phyloP scores from a whole-genome alignment of 129 eudicot genomes.

The Deinandra increscens region DNA sequence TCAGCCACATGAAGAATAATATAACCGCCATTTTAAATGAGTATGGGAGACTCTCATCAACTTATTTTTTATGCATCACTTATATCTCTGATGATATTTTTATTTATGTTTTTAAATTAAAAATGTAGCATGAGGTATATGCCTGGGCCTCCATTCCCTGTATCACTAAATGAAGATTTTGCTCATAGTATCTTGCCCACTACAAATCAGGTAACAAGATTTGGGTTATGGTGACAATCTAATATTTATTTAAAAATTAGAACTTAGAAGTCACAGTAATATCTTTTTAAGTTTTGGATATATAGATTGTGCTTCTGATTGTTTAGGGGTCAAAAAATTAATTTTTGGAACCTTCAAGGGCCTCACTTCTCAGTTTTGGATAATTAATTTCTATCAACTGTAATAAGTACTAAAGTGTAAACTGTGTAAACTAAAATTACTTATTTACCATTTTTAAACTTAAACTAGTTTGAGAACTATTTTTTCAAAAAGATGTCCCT shows the following conservation, averaged over 20 bases:
- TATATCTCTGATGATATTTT: not conserved
- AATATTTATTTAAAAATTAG: not conserved
- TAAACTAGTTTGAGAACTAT: no score
- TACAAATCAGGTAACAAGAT: conserved; percentile 51
- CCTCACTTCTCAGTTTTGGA: no score
- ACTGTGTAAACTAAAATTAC: no score
- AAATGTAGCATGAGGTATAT: conserved; percentile 70
- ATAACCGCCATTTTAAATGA: conserved; percentile 52
- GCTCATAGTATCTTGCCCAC: conserved; percentile 51
- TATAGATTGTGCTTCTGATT: not conserved
- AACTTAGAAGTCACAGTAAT: not conserved
- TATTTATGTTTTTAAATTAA: not conserved
- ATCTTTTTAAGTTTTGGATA: not conserved
- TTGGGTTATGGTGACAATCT: conserved; percentile 2
- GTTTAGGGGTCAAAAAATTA: not conserved
- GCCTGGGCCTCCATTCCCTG: conserved; percentile 82
- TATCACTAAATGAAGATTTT: conserved; percentile 60
- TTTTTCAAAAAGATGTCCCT: not conserved
- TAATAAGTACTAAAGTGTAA: no score
- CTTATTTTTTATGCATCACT: not conserved
- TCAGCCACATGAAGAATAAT: conserved; percentile 66
- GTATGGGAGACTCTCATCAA: conserved; percentile 39
- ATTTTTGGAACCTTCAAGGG: not conserved
- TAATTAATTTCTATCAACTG: no score
- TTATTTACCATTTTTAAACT: no score